Evolutionary conservation across 805 yeast species (phyloP).

Genomic region (Nakazawaea molendinolei): DNA sequence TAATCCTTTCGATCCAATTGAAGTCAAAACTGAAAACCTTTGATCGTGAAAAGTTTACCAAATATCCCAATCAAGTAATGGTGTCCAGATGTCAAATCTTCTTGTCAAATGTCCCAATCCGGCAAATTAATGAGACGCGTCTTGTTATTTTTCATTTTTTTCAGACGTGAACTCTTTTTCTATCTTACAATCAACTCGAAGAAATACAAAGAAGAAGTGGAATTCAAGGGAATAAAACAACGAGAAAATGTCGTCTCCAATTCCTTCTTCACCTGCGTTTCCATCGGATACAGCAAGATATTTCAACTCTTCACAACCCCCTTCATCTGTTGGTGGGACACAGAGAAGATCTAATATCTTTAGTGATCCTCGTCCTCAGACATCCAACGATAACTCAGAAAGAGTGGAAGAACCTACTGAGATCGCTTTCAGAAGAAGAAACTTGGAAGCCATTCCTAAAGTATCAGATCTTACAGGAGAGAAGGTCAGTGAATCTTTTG

Average conservation of each 20-base stretch:
- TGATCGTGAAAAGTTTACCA: too few relatives aligned
- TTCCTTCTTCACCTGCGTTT: conserved; percentile 27
- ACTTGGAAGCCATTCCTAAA: conserved; percentile 67
- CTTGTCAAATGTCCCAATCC: conserved; percentile 3
- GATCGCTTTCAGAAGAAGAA: conserved; percentile 42
- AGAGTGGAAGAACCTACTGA: conserved; percentile 19
- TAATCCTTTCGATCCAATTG: too few relatives aligned
- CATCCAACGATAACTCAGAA: conserved; percentile 4
- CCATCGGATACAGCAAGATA: conserved; percentile 56
- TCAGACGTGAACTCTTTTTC: too few relatives aligned
- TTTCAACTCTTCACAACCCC: conserved; percentile 27
- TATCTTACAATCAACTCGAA: too few relatives aligned
- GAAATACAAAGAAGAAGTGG: too few relatives aligned
- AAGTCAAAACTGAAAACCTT: too few relatives aligned
- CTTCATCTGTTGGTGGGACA: conserved; percentile 17
- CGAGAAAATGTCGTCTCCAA: conserved; percentile 13
- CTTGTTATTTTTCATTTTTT: conserved; percentile 2
- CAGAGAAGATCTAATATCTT: conserved; percentile 19
- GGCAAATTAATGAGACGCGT: conserved; percentile 12
- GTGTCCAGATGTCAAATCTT: too few relatives aligned
- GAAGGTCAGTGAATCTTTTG: conserved; percentile 87
- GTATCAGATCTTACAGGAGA: conserved; percentile 91
- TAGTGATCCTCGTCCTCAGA: conserved; percentile 14
- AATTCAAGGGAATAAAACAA: too few relatives aligned
- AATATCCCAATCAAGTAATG: too few relatives aligned